Evolutionary conservation across 768 basidiomycete genomes (phyloP), one percentile per base, ranked within the genome.

Genomic region (Sutorius australiensis): DNA sequence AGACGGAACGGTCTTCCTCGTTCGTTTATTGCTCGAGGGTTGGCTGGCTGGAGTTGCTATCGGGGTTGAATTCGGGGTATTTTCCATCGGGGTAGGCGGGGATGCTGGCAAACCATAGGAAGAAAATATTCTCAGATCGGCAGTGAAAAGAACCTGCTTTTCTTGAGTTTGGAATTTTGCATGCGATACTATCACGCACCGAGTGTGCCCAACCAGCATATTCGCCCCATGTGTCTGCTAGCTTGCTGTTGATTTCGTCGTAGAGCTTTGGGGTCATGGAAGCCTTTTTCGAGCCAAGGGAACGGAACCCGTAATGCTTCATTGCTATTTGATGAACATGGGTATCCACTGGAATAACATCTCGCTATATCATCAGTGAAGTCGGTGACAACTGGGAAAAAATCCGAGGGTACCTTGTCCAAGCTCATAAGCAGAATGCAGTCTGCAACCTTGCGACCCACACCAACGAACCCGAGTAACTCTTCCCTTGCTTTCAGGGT

Each of bases 361-460:
- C 87, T 61, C 74, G 78, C 92, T 95, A 43, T n/a, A 32, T 13
- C 36, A 42, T 14, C 3, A 24, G 24, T 24, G 27, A 34, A 32
- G 37, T 66, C 47, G 60, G 46, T 10, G 41, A 47, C n/a, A 4
- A 19, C n/a, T n/a, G 6, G 24, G 27, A n/a, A 55, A 58, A 34
- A 55, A 40, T 30, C n/a, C 4, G 49, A 17, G 65, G 17, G 5
- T 58, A 91, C 92, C 79, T 94, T 91, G 72, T 95, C 88, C 53
- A 95, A 66, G 63, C 90, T 91, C 93, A 98, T 95, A 14, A 98
- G 73, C 46, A 97, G 71, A 28, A 97, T 74, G 62, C 97, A 99
- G 65, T 99, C 97, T 3, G 95, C 95, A 0, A 99, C 97, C 66
- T 99, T 99, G 33, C 92, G 79, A 6, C 97, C 97, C 1, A 99